Percentiles rank a stretch among this genome's conserved stretches.
phyloP scores from a whole-genome alignment of 768 basidiomycete species.

The Tylopilus intermedius region DNA sequence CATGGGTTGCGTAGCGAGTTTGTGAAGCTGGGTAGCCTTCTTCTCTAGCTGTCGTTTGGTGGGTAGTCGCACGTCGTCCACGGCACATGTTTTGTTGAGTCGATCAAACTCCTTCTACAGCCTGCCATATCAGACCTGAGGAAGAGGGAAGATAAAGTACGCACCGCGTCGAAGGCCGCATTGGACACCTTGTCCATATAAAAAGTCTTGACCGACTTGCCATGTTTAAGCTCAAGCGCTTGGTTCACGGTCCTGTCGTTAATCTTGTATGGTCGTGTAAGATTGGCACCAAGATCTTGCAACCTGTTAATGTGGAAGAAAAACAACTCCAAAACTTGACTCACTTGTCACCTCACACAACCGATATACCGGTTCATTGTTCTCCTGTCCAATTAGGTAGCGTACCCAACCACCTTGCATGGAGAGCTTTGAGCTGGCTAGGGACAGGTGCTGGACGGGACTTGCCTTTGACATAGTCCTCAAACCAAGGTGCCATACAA shows the following conservation, averaged over 20 bases:
- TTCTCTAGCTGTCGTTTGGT: constrained; percentile 60
- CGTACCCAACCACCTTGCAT: constrained; percentile 78
- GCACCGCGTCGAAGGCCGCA: constrained; percentile 53
- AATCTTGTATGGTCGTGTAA: constrained; percentile 65
- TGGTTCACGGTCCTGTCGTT: constrained; percentile 63
- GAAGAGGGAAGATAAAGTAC: constrained; percentile 21
- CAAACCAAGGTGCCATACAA: constrained; percentile 78
- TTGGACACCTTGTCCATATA: constrained; percentile 89
- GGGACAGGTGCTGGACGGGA: background rate
- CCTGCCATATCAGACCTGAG: constrained; percentile 8
- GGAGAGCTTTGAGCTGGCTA: constrained; percentile 5
- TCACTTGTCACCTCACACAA: constrained; percentile 75
- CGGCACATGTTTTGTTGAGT: constrained; percentile 38
- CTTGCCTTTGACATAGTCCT: constrained; percentile 73
- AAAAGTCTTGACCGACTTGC: constrained; percentile 55
- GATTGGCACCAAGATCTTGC: constrained; percentile 49
- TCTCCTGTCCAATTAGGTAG: constrained; percentile 67
- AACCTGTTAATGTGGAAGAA: constrained; percentile 4
- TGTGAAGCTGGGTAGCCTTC: constrained; percentile 60
- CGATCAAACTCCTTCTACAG: constrained; percentile 71
- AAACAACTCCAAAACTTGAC: constrained; percentile 27
- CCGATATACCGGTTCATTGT: constrained; percentile 62
- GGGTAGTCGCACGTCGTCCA: constrained; percentile 61
- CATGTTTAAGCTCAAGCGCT: constrained; percentile 71
- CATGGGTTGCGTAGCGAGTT: constrained; percentile 53